Percentiles rank a stretch among this genome's conserved stretches.
phyloP scores from a whole-genome alignment of 305 asterid genomes.

The Fraxinus nigra region DNA sequence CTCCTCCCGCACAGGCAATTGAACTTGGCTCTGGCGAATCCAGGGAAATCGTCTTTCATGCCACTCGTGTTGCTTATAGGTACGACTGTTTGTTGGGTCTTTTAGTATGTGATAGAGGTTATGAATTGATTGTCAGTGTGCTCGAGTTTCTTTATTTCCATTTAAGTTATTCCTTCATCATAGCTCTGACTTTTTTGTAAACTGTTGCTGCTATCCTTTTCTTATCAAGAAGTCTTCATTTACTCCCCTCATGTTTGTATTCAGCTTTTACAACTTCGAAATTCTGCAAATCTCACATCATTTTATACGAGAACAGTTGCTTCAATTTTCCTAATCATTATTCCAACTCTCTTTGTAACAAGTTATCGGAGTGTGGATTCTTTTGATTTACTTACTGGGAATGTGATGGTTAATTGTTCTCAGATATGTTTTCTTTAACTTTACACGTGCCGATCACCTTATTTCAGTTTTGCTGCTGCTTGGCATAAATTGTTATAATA shows the following conservation, averaged over 20 bases:
- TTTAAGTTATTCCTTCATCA: conserved; percentile 7
- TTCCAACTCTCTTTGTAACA: not conserved
- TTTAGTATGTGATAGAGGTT: not conserved
- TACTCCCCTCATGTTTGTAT: not conserved
- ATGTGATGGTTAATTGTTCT: conserved; percentile 5
- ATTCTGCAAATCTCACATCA: not conserved
- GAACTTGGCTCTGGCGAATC: conserved; percentile 94
- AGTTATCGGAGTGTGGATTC: conserved; percentile 8
- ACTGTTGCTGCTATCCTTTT: conserved; percentile 19
- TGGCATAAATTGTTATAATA: conserved; percentile 3
- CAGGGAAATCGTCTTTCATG: conserved; percentile 72
- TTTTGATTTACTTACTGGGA: not conserved
- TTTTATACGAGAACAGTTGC: conserved; percentile 7
- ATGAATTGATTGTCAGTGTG: not conserved
- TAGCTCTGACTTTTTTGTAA: conserved; percentile 7
- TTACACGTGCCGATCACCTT: conserved; percentile 6
- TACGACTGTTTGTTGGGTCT: conserved; percentile 19
- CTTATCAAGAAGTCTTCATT: conserved; percentile 6
- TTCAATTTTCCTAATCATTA: conserved; percentile 4
- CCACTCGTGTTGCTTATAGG: conserved; percentile 96
- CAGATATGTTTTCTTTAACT: not conserved
- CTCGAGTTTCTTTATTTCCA: not conserved
- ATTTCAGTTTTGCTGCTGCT: conserved; percentile 7
- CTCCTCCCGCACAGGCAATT: conserved; percentile 85
- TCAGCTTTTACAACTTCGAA: not conserved